Percentiles rank a stretch among this genome's conserved stretches.
Conservation (phyloP, 2,329 filamentous ascomycete species). For the Fusarium drepaniforme region DNA sequence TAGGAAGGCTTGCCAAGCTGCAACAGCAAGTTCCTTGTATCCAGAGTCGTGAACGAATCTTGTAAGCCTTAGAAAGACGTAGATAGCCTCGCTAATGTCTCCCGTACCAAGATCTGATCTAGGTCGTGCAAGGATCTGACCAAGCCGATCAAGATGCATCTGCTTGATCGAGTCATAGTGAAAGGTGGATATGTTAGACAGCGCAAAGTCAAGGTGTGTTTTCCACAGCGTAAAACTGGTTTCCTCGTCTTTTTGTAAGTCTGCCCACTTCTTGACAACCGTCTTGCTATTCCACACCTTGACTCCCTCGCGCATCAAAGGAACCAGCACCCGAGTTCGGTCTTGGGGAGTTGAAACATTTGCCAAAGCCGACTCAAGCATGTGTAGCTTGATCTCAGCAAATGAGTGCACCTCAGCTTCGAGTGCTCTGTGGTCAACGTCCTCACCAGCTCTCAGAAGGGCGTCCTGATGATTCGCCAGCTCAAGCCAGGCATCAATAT, state of each 20-base stretch:
- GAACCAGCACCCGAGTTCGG: constrained; percentile 72
- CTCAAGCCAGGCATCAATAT: constrained; percentile 80
- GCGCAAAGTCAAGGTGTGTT: constrained; percentile 77
- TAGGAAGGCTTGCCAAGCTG: constrained; percentile 85
- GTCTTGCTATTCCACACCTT: constrained; percentile 78
- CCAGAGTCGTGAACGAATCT: constrained; percentile 81
- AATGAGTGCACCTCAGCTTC: constrained; percentile 75
- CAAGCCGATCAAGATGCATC: constrained; percentile 67
- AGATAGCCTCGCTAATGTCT: constrained; percentile 58
- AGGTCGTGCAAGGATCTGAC: constrained; percentile 22
- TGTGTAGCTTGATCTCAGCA: constrained; percentile 82
- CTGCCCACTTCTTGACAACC: constrained; percentile 74
- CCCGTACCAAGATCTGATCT: not conserved
- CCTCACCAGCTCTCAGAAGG: constrained; percentile 67
- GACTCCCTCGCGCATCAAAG: constrained; percentile 79
- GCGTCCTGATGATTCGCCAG: constrained; percentile 84
- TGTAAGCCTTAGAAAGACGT: constrained; percentile 82
- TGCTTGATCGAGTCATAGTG: constrained; percentile 74
- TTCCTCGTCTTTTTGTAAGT: constrained; percentile 48
- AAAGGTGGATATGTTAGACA: constrained; percentile 76
- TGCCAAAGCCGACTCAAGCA: constrained; percentile 82
- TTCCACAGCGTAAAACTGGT: constrained; percentile 74
- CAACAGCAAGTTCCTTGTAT: constrained; percentile 81
- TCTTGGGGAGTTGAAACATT: constrained; percentile 61
- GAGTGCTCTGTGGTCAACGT: constrained; percentile 59